Evolutionary conservation across 2,329 filamentous ascomycete genomes (phyloP), one percentile per base, ranked within the genome.

Genomic region (Spiromastix sp.): DNA sequence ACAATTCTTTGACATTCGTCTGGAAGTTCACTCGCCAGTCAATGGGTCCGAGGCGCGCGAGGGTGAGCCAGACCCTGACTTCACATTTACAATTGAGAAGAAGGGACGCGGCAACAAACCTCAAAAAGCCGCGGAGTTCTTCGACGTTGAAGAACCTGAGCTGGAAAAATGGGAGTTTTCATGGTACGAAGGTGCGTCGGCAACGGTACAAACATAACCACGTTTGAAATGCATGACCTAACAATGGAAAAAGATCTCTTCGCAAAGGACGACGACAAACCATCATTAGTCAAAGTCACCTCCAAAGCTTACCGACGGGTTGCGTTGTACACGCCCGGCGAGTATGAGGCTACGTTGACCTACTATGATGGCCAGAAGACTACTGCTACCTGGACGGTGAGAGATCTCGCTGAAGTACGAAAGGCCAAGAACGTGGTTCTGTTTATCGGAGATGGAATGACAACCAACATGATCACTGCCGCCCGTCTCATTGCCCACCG

Each of bases 381-480:
- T 4, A 73, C 70, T 35, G 84, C 84, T 13, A 76, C 76, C 48
- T 93, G 84, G 85, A 62, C 73, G 13, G 85, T 93, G 26, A 77
- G 83, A 22, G 76, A 83, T 32, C 60, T 87, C 19, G 69, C 74
- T 22, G 70, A 75, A 38, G 67, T 74, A 56, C 78, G 81, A 60
- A 83, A 76, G 64, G 79, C 83, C 25, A 91, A 87, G 72, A 91
- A 91, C 46, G 76, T 91, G 45, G 75, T 91, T 48, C 70, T 91
- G 43, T 93, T 91, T 61, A 84, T 93, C 44, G 85, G 85, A 55
- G 72, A 75, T 38, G 73, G 70, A 19, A 72, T 73, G 70, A 74
- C 70, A 3, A 63, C 59, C 11, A 62, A 61, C 44, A 63, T 62
- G 59, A 61, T 61, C 41, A 62, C 58, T 24, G 85, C 85, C 27